Percentiles rank a stretch among this genome's conserved stretches.
phyloP scores from a whole-genome alignment of 2,329 filamentous ascomycete genomes.

The Diaporthe sp. region DNA sequence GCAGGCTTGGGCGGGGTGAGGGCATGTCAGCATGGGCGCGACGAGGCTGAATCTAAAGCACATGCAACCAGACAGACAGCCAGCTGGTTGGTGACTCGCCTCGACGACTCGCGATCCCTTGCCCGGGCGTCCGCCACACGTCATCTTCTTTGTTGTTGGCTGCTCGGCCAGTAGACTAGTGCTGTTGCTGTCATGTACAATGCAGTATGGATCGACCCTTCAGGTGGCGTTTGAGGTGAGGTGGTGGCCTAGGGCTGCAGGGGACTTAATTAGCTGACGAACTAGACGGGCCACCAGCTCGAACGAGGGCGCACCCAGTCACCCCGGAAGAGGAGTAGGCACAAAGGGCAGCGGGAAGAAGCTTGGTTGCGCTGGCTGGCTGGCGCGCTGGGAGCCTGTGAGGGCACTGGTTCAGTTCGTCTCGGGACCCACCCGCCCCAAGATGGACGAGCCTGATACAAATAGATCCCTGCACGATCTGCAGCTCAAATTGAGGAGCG shows the following conservation, averaged over 20 bases:
- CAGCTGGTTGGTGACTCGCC: background rate
- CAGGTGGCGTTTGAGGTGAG: slow-evolving; percentile 20
- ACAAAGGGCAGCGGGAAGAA: background rate
- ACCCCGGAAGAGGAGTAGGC: background rate
- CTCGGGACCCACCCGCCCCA: slow-evolving; percentile 9
- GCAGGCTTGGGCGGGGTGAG: background rate
- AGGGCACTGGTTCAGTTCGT: slow-evolving; percentile 8
- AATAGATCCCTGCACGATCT: slow-evolving; percentile 22
- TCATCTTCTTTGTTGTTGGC: background rate
- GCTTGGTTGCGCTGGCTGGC: background rate
- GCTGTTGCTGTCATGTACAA: background rate
- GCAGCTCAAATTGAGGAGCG: slow-evolving; percentile 26
- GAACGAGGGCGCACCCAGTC: slow-evolving; percentile 24
- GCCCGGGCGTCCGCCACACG: background rate
- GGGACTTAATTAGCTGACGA: slow-evolving; percentile 8
- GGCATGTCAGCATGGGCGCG: slow-evolving; percentile 5
- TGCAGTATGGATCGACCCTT: slow-evolving; percentile 10
- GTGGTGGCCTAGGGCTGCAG: slow-evolving; percentile 11
- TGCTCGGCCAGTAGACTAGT: background rate
- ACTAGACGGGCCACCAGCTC: background rate
- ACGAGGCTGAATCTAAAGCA: slow-evolving; percentile 1
- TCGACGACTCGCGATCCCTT: background rate
- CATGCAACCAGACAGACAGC: background rate
- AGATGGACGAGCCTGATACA: slow-evolving; percentile 21
- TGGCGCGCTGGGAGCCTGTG: background rate